phyloP scores from a whole-genome alignment of 1,284 basidiomycete genomes.

The Schizophyllum amplum region DNA sequence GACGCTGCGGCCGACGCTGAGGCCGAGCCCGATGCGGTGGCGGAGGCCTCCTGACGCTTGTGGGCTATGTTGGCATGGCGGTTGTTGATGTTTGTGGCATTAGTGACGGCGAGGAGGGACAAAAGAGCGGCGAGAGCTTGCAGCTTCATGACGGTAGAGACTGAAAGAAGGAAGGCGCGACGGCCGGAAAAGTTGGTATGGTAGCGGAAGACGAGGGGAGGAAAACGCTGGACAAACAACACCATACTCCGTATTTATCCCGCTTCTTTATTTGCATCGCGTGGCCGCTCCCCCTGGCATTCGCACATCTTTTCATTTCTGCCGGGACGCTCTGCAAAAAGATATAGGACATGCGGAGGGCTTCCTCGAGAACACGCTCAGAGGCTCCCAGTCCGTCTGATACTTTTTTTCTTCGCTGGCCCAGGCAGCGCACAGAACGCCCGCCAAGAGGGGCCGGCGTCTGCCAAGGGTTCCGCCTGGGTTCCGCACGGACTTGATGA shows the following conservation, averaged over 20 bases:
- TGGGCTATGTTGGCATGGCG: constrained; percentile 16
- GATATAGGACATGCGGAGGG: no score
- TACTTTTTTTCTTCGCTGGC: no score
- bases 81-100: constrained; percentile 23
- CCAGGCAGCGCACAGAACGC: no score
- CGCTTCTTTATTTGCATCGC: no score
- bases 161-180: constrained; percentile 15
- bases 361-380: no score
- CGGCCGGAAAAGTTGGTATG: not conserved
- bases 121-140: constrained; percentile 36
- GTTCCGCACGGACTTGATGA: no score
- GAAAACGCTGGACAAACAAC: constrained; percentile 2
- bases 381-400: no score
- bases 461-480: no score
- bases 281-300: no score
- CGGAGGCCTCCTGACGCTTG: constrained; percentile 24
- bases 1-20: constrained; percentile 13
- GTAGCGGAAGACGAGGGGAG: constrained; percentile 11
- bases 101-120: constrained; percentile 25
- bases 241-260: not conserved
- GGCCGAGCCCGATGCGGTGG: constrained; percentile 15
- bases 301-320: no score
- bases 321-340: no score
- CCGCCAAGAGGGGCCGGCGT: no score
- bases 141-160: constrained; percentile 31